A percentile compares a stretch with the other conserved stretches of the same genome.
Evolutionary conservation across 1,284 basidiomycete species (phyloP).

Genomic region (Puccinia hordei): DNA sequence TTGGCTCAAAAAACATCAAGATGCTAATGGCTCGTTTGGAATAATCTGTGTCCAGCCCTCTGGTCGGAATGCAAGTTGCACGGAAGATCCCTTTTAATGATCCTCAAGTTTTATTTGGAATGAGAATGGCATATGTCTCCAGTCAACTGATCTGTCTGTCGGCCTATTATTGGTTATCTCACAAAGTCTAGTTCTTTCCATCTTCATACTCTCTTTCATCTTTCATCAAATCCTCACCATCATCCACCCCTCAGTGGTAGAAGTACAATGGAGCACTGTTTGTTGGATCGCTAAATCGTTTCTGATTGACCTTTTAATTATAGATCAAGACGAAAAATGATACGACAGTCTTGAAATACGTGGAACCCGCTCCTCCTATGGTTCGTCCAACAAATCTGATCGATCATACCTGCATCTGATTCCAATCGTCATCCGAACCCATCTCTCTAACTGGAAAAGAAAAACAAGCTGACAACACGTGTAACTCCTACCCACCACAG

Average conservation of each 20-base stretch:
- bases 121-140: slow-evolving; percentile 78
- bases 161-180: slow-evolving; percentile 74
- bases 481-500: slow-evolving; percentile 59
- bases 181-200: slow-evolving; percentile 62
- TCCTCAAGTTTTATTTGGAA: slow-evolving; percentile 76
- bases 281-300: background rate
- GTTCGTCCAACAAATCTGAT: slow-evolving; percentile 59
- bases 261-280: too few species aligned
- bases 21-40: slow-evolving; percentile 62
- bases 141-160: slow-evolving; percentile 72
- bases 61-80: slow-evolving; percentile 66
- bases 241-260: too few species aligned
- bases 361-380: slow-evolving; percentile 63
- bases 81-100: slow-evolving; percentile 89
- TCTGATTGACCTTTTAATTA: background rate
- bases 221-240: too few species aligned
- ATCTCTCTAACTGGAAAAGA: background rate
- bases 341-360: slow-evolving; percentile 88
- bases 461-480: background rate
- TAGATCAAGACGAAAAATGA: slow-evolving; percentile 94
- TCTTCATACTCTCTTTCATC: background rate
- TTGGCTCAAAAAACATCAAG: background rate
- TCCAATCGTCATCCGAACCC: background rate
- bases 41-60: slow-evolving; percentile 16
- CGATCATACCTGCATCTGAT: background rate